Percentiles rank a stretch among this genome's conserved stretches.
These are phyloP conservation scores for Trichosporon coremiiforme DNA, from an alignment of 1,284 basidiomycete genomes.

Conservation along the genomic window DNA sequence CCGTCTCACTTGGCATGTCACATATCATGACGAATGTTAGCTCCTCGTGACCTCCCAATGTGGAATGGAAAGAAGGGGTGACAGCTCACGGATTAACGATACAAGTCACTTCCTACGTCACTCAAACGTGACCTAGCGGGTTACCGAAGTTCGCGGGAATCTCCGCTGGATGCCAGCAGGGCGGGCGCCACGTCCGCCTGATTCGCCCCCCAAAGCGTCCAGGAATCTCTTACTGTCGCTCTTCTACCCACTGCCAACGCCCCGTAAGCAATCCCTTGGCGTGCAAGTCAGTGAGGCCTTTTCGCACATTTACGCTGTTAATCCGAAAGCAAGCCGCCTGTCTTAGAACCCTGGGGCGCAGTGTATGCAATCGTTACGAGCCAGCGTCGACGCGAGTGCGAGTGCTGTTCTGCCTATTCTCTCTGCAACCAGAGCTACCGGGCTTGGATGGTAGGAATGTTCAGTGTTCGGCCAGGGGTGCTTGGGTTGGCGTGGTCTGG, in stretches of 20 bases:
- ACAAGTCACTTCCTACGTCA: neutral
- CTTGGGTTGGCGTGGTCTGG: no score
- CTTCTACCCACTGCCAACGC: no score
- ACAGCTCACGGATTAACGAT: neutral
- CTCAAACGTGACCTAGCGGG: neutral
- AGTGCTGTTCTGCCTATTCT: neutral
- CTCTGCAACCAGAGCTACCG: no score
- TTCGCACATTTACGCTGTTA: no score
- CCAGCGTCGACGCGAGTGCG: neutral
- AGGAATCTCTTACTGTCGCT: no score
- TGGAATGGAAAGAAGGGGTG: neutral
- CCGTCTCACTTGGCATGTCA: neutral
- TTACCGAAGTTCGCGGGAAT: neutral
- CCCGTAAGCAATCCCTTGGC: no score
- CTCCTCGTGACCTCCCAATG: neutral
- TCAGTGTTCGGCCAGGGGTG: no score
- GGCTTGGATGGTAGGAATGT: no score
- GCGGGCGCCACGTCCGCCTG: neutral
- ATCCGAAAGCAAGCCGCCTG: no score
- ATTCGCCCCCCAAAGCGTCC: neutral
- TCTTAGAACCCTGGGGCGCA: no score
- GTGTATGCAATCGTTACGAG: neutral
- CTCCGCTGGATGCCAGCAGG: neutral
- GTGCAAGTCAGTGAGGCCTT: no score
- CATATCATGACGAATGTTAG: neutral